Conservation (phyloP, 257 asterid genomes). For the Solanum ossicruentum region DNA sequence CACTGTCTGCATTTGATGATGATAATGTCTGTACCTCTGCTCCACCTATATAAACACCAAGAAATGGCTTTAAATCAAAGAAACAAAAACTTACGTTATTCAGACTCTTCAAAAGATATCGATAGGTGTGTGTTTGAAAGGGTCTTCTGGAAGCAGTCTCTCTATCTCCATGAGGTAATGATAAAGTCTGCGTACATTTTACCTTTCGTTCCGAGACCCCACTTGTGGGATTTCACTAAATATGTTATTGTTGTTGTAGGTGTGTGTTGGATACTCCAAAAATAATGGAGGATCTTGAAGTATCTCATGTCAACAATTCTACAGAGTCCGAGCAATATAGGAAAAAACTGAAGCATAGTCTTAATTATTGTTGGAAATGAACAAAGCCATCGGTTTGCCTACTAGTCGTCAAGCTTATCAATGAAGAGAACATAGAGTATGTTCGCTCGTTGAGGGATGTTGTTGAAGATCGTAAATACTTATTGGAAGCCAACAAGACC, state of each 20-base stretch:
- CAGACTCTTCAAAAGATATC: too few relatives aligned
- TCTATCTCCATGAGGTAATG: too few relatives aligned
- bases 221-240: too few relatives aligned
- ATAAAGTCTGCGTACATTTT: too few relatives aligned
- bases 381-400: not conserved
- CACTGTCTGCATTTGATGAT: constrained; percentile 86
- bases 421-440: not conserved
- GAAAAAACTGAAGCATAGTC: not conserved
- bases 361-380: not conserved
- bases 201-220: too few relatives aligned
- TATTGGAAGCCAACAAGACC: not conserved
- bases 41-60: constrained; percentile 44
- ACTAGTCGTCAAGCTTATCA: not conserved
- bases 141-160: too few relatives aligned
- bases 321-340: too few relatives aligned
- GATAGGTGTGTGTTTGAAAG: too few relatives aligned
- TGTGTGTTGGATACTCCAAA: not conserved
- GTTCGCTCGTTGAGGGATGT: not conserved
- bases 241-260: too few relatives aligned
- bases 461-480: not conserved
- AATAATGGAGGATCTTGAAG: not conserved
- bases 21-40: constrained; percentile 90
- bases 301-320: not conserved
- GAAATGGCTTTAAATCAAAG: not conserved
- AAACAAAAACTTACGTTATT: too few relatives aligned